Percentiles rank a stretch among this genome's conserved stretches.
These are phyloP conservation scores for Salvia rosmarinus DNA, from an alignment of 257 asterid species.

Conservation along the genomic window DNA sequence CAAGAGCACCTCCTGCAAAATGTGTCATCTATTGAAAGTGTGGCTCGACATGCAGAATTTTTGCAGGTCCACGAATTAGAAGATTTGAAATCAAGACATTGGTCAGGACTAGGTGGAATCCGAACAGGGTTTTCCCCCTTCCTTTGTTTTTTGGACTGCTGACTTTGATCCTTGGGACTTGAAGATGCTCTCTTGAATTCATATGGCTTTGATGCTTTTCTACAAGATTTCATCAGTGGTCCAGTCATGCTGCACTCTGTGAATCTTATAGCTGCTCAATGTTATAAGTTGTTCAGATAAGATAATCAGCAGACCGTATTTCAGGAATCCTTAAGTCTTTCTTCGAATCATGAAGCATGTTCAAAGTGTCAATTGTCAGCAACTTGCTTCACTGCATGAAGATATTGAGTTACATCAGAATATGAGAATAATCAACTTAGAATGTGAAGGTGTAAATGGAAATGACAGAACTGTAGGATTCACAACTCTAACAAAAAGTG, in stretches of 20 bases:
- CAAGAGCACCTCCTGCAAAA: constrained; percentile 35
- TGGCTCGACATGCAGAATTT: constrained; percentile 31
- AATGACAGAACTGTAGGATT: background rate
- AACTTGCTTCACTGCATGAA: constrained; percentile 29
- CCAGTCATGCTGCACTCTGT: constrained; percentile 58
- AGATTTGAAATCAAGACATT: constrained; percentile 49
- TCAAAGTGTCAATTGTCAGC: constrained; percentile 1
- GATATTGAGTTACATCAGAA: constrained; percentile 19
- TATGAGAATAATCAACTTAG: constrained; percentile 20
- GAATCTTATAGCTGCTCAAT: constrained; percentile 42
- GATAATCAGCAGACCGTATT: background rate
- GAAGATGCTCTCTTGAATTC: constrained; percentile 63
- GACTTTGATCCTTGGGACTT: constrained; percentile 60
- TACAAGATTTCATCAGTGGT: constrained; percentile 48
- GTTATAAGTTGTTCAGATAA: constrained; percentile 38
- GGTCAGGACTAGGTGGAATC: constrained; percentile 59
- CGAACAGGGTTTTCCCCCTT: constrained; percentile 74
- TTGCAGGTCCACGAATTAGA: constrained; percentile 44
- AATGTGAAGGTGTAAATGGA: background rate
- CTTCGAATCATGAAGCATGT: constrained; percentile 9
- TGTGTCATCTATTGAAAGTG: constrained; percentile 16
- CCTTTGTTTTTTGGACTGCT: constrained; percentile 62
- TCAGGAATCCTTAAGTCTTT: constrained; percentile 1
- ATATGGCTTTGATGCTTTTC: constrained; percentile 48
- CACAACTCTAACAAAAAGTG: background rate